These are phyloP conservation scores for Penicillium sp. DNA, from an alignment of 2,329 filamentous ascomycete genomes.

Conservation along the genomic window DNA sequence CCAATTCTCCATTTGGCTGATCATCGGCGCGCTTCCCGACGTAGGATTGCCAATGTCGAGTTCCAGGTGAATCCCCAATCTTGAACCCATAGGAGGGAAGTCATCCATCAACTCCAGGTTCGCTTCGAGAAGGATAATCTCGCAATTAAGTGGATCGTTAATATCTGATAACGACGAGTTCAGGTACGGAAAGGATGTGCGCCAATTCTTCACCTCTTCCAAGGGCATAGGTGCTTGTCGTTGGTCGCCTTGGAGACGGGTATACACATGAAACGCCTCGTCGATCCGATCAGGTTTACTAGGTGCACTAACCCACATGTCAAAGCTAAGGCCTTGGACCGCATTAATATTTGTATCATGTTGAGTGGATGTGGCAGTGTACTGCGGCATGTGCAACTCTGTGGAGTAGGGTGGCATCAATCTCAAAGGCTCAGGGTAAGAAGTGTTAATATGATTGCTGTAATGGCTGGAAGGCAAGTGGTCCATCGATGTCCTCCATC, in stretches of 20 bases:
- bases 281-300: slow-evolving; percentile 43
- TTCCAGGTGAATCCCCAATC: slow-evolving; percentile 48
- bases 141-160: slow-evolving; percentile 42
- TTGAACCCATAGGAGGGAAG: slow-evolving; percentile 47
- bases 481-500: slow-evolving; percentile 40
- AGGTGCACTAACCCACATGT: slow-evolving; percentile 52
- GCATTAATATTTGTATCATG: slow-evolving; percentile 35
- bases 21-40: slow-evolving; percentile 37
- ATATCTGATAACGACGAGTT: slow-evolving; percentile 40
- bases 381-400: slow-evolving; percentile 41
- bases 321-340: slow-evolving; percentile 47
- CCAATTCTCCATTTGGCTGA: slow-evolving; percentile 48
- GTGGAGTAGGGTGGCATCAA: slow-evolving; percentile 38
- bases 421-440: slow-evolving; percentile 39
- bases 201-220: slow-evolving; percentile 48
- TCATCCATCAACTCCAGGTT: slow-evolving; percentile 50
- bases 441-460: slow-evolving; percentile 29
- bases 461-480: slow-evolving; percentile 38
- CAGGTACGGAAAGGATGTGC: slow-evolving; percentile 47
- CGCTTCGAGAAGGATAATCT: slow-evolving; percentile 51
- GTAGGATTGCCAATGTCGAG: slow-evolving; percentile 46
- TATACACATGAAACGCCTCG: slow-evolving; percentile 51
- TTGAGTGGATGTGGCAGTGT: slow-evolving; percentile 39
- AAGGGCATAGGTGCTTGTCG: slow-evolving; percentile 44
- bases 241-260: slow-evolving; percentile 46